Percentiles rank a stretch among this genome's conserved stretches.
These are phyloP conservation scores for Pyricularia sp. DNA, from an alignment of 2,329 filamentous ascomycete species.

Conservation along the genomic window DNA sequence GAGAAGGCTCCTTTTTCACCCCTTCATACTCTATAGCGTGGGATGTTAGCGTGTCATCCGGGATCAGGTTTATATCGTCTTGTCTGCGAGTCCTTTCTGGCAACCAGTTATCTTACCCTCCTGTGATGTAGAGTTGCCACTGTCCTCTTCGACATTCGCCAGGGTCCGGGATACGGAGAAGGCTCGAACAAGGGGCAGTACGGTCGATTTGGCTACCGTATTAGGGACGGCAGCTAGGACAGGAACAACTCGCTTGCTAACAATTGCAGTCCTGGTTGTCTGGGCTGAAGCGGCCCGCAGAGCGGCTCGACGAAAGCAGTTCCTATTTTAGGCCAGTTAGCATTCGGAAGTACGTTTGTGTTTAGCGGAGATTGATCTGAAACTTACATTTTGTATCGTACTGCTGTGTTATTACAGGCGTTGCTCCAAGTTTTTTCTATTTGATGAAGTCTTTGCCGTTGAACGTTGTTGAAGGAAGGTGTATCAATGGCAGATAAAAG, in stretches of 20 bases:
- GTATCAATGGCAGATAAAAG: background rate
- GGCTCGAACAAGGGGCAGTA: background rate
- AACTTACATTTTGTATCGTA: background rate
- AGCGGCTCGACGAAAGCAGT: constrained; percentile 19
- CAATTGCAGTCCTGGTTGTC: constrained; percentile 7
- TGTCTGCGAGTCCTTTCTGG: background rate
- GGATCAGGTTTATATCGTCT: too few relatives aligned
- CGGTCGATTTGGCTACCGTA: background rate
- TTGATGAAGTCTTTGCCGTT: background rate
- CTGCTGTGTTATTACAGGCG: background rate
- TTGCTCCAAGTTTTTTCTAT: background rate
- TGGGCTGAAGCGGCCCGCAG: constrained; percentile 14
- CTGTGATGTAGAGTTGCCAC: background rate
- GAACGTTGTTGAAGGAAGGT: background rate
- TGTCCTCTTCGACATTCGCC: background rate
- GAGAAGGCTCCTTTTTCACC: background rate
- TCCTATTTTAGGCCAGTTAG: constrained; percentile 11
- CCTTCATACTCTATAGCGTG: background rate
- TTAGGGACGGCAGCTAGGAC: background rate
- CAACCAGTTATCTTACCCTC: background rate
- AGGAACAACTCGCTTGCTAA: constrained; percentile 7
- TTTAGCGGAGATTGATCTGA: background rate
- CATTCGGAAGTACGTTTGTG: background rate
- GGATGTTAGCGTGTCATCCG: background rate
- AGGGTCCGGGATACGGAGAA: background rate